Evolutionary conservation across 78 protist species (phyloP).

Genomic region (Dictyostelium capitatum): DNA sequence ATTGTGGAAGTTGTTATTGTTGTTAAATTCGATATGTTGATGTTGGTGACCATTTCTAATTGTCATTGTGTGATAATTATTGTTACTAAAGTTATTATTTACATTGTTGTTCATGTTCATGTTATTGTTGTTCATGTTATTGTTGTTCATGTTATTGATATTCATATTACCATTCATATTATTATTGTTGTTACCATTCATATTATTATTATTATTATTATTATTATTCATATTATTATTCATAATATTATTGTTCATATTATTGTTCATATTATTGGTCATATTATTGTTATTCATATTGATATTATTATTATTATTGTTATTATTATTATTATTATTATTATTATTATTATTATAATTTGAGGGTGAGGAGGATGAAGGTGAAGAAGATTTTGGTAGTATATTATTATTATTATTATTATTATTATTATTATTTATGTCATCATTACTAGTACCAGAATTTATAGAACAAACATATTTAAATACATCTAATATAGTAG

Average conservation of each 20-base stretch:
- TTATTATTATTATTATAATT: not conserved
- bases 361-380: conserved; percentile 2
- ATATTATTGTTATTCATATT: not conserved
- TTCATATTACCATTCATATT: not conserved
- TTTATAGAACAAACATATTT: conserved; percentile 22
- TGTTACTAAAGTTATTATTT: not conserved
- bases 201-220: not conserved
- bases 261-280: not conserved
- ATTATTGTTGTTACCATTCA: not conserved
- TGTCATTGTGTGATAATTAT: conserved; percentile 6
- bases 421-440: too few relatives aligned
- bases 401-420: not conserved
- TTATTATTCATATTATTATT: not conserved
- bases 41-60: not conserved
- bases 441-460: not conserved
- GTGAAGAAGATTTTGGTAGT: not conserved
- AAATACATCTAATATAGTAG: conserved; percentile 26
- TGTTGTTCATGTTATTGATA: not conserved
- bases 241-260: not conserved
- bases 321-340: not conserved
- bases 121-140: not conserved
- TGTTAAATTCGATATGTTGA: not conserved
- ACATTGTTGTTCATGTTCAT: not conserved
- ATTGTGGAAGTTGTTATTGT: not conserved
- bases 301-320: not conserved